Conservation (phyloP, 495 filamentous ascomycete genomes). For the Aspergillus bertholletiae region DNA sequence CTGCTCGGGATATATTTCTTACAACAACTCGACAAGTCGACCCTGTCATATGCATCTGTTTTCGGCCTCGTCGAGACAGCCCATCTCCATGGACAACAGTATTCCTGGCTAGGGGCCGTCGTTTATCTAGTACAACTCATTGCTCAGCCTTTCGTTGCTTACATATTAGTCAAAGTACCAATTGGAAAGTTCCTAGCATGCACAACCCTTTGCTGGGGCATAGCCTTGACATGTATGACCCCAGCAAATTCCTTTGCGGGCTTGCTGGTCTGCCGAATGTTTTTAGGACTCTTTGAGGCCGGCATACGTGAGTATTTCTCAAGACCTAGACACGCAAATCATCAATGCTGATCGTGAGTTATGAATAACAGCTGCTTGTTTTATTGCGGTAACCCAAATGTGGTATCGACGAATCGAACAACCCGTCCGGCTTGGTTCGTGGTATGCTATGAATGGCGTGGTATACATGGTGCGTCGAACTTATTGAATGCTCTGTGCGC, state of each 20-base stretch:
- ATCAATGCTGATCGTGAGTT: background rate
- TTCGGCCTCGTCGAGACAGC: conserved; percentile 46
- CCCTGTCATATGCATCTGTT: conserved; percentile 50
- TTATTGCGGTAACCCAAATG: conserved; percentile 60
- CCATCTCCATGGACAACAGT: conserved; percentile 45
- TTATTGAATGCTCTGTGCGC: no score
- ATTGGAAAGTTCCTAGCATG: conserved; percentile 52
- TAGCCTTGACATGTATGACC: conserved; percentile 51
- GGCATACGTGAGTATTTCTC: conserved; percentile 32
- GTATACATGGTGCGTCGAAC: conserved; percentile 44
- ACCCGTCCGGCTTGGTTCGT: conserved; percentile 53
- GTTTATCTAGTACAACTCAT: conserved; percentile 51
- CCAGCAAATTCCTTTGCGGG: conserved; percentile 52
- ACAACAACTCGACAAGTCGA: conserved; percentile 57
- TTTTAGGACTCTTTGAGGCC: conserved; percentile 62
- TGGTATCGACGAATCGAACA: conserved; percentile 61
- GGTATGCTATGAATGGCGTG: conserved; percentile 59
- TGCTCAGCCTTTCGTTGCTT: conserved; percentile 38
- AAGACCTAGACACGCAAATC: background rate
- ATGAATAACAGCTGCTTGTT: conserved; percentile 46
- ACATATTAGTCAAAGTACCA: conserved; percentile 36
- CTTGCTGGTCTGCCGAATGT: conserved; percentile 53
- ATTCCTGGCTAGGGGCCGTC: conserved; percentile 49
- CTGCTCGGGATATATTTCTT: conserved; percentile 42
- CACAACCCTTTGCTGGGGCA: conserved; percentile 58